phyloP scores from a whole-genome alignment of 192 early-diverging fungal genomes.

The Irineochytrium annulatum region DNA sequence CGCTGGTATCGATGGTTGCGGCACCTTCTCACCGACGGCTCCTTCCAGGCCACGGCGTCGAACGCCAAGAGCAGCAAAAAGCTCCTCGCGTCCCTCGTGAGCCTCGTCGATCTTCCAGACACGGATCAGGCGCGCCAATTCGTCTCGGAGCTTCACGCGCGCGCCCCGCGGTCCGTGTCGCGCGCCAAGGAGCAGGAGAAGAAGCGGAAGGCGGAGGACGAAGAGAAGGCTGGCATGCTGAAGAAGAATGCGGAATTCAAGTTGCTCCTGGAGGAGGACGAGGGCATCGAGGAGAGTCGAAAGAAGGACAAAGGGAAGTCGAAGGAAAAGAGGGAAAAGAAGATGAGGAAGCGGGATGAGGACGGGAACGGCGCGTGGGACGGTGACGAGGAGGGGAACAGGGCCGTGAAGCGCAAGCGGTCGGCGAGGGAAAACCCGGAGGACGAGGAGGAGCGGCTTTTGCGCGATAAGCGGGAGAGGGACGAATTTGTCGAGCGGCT shows the following conservation, averaged over 20 bases:
- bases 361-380: slow-evolving; percentile 30
- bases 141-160: slow-evolving; percentile 59
- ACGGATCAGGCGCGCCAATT: slow-evolving; percentile 51
- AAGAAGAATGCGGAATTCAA: slow-evolving; percentile 39
- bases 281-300: neutral
- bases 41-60: slow-evolving; percentile 60
- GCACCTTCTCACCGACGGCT: no score
- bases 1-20: no score
- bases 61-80: slow-evolving; percentile 51
- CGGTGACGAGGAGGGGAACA: slow-evolving; percentile 4
- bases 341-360: slow-evolving; percentile 14
- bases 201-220: slow-evolving; percentile 18
- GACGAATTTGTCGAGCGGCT: slow-evolving; percentile 86
- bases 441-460: slow-evolving; percentile 48
- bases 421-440: slow-evolving; percentile 41
- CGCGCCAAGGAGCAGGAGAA: neutral
- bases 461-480: slow-evolving; percentile 74
- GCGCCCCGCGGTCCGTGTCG: slow-evolving; percentile 42
- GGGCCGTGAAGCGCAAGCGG: slow-evolving; percentile 17
- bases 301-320: slow-evolving; percentile 25
- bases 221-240: slow-evolving; percentile 17
- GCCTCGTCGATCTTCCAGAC: slow-evolving; percentile 59
- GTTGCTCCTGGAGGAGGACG: slow-evolving; percentile 19
- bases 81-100: slow-evolving; percentile 48
- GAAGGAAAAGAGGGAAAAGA: slow-evolving; percentile 20